Conservation (phyloP, 805 yeast genomes). For the Saturnispora serradocipensis region DNA sequence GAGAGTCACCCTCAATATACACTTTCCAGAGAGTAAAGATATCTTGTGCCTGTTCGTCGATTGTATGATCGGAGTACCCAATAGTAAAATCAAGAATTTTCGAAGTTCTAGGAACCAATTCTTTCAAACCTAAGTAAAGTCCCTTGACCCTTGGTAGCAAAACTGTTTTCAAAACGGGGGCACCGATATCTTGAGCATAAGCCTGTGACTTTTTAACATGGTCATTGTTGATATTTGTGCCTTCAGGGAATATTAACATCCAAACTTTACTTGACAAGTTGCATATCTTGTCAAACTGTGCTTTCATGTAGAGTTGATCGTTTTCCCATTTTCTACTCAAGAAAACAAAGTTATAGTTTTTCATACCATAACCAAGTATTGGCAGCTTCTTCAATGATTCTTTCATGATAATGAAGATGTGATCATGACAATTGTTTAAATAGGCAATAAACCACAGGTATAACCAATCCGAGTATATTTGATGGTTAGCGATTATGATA, state of each 20-base stretch:
- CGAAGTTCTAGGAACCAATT: constrained; percentile 43
- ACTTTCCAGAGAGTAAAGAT: constrained; percentile 54
- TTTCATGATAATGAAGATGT: constrained; percentile 67
- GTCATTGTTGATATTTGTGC: constrained; percentile 70
- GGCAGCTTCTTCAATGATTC: constrained; percentile 66
- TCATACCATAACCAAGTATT: constrained; percentile 80
- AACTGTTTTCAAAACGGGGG: constrained; percentile 39
- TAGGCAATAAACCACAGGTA: constrained; percentile 81
- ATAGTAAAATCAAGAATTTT: constrained; percentile 74
- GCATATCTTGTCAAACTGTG: constrained; percentile 39
- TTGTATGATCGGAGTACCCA: constrained; percentile 64
- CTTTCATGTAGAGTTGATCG: constrained; percentile 54
- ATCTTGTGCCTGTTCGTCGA: constrained; percentile 67
- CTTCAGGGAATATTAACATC: constrained; percentile 84
- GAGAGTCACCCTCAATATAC: constrained; percentile 65
- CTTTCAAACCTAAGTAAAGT: constrained; percentile 52
- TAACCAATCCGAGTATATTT: constrained; percentile 90
- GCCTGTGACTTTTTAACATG: constrained; percentile 50
- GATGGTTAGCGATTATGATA: constrained; percentile 79
- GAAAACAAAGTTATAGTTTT: constrained; percentile 64
- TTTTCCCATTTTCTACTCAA: constrained; percentile 78
- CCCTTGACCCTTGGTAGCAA: constrained; percentile 84
- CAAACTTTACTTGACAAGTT: constrained; percentile 39
- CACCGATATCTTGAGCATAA: constrained; percentile 44
- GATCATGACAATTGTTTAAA: constrained; percentile 54